Base-by-base conservation (phyloP, 495 filamentous ascomycete genomes). In the Aspergillus leporis region DNA sequence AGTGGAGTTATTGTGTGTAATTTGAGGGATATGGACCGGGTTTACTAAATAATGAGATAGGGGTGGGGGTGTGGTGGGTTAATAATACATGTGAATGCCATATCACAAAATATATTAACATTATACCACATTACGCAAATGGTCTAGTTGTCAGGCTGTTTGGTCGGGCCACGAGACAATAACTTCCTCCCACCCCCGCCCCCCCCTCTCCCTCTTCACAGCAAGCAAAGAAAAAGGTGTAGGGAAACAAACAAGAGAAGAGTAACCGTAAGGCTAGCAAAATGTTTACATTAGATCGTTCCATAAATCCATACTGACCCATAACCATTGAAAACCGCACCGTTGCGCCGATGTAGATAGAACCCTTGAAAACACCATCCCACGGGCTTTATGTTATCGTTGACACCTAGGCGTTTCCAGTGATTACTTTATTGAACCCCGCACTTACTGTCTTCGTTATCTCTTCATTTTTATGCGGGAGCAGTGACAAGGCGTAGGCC, bases 381-480 rank as follows among this genome's bases (percentile, higher is more conserved):
- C 52, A 54, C 49, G 62, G 52, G 61, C 61, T 16, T 54, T 47
- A 63, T 60, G 46, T 57, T 41, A 23, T 48, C 18, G 23, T 28
- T 25, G 30, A 43, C n/a, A n/a, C 53, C 28, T 75, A 89, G 53
- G 86, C 89, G 57, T 77, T 72, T 16, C 84, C 76, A 58, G 87
- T 87, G 28, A 97, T 87, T 23, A 97, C 78, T 74, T 90, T 90
- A 45, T 68, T 74, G 74, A 94, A 98, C 12, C 95, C 95, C 58
- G 88, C 89, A 19, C 78, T 76, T 13, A 99, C 80, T 18, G 87
- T 75, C 79, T 95, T 97, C 36, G 83, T 81, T 53, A 99, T 98
- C 16, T 98, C 94, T 72, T 99, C 95, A 61, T 97, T 97, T 81
- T 97, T 99, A 66, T 98, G 95, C 64, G 91, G 93, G 47, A 98